Conservation (phyloP, 2,329 filamentous ascomycete species). For the Rhinocladiella similis region DNA sequence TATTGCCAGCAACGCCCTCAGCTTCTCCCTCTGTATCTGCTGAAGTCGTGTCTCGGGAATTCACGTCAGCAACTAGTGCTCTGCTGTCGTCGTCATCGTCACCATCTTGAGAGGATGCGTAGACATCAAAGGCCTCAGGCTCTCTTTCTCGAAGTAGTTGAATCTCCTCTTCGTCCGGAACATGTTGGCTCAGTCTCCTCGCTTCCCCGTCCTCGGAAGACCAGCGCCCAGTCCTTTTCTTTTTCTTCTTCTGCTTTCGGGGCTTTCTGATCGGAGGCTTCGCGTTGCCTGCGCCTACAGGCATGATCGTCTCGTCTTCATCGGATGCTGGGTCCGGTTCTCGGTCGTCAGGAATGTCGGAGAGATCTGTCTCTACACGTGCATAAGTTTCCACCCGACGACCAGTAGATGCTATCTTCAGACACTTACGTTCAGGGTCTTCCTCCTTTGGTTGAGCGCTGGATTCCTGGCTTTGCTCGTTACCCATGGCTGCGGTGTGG, state of each 20-base stretch:
- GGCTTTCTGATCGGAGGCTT: neutral
- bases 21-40: constrained; percentile 1
- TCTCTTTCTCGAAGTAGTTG: constrained; percentile 21
- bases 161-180: constrained; percentile 2
- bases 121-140: constrained; percentile 27
- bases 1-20: neutral
- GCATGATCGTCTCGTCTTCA: constrained; percentile 1
- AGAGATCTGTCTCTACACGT: constrained; percentile 22
- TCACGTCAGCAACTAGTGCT: too few relatives aligned
- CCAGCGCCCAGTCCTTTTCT: constrained; percentile 1
- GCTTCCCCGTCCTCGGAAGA: constrained; percentile 1
- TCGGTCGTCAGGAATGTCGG: constrained; percentile 25
- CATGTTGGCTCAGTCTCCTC: constrained; percentile 3
- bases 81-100: constrained; percentile 3
- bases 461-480: constrained; percentile 22
- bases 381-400: neutral
- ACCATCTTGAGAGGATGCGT: constrained; percentile 21
- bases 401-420: neutral
- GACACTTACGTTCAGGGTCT: constrained; percentile 14
- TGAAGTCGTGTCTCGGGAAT: neutral
- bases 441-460: neutral
- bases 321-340: neutral
- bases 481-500: constrained; percentile 17
- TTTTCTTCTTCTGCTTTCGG: constrained; percentile 2
- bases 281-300: neutral